Base-by-base conservation (phyloP, 495 filamentous ascomycete species). In the Penicillium arizonense region DNA sequence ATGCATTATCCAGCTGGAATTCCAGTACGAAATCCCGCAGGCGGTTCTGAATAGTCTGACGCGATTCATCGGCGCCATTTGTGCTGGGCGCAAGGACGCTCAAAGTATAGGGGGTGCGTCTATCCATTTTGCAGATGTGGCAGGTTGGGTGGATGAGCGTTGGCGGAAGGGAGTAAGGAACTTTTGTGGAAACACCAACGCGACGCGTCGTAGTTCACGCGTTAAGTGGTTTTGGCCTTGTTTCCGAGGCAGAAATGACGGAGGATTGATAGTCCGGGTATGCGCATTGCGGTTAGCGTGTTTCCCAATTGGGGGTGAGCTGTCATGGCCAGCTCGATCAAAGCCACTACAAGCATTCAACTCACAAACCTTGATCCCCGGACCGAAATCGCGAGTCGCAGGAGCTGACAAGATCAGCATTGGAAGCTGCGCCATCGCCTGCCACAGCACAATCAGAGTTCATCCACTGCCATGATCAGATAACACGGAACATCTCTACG, bases 1-100 rank as follows among this genome's bases (percentile, higher is more conserved):
- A 99, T 58, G 86, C 84, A 77, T 96, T 96, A 70, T 97, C 94
- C 44, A 97, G 82, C 59, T 94, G 86, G 67, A 97, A 99, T 59
- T 96, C 89, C 32, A 96, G 82, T 55, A 99, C 86, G 70, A 99
- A 99, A 50, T 90, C 79, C 23, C 82, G 71, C 23, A 88, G 68
- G 44, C 75, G 73, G 44, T 75, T 69, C 58, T 86, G 83, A 21
- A 79, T 77, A 49, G 77, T 70, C 9, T 72, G 75, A 33, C 79
- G 73, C 35, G 80, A 80, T 42, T 86, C 76, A 80, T 87, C 69
- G 77, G 78, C 67, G 67, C 83, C 70, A 74, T 78, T 71, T 77
- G 82, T 64, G 80, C 78, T 76, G 44, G 84, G 78, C 58, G 87
- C 80, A 61, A 94, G 86, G 55, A 96, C 82, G 71, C 87, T 88